A percentile compares a stretch with the other conserved stretches of the same genome.
phyloP scores from a whole-genome alignment of 2,329 filamentous ascomycete species.

The Sporothrix brasiliensis region DNA sequence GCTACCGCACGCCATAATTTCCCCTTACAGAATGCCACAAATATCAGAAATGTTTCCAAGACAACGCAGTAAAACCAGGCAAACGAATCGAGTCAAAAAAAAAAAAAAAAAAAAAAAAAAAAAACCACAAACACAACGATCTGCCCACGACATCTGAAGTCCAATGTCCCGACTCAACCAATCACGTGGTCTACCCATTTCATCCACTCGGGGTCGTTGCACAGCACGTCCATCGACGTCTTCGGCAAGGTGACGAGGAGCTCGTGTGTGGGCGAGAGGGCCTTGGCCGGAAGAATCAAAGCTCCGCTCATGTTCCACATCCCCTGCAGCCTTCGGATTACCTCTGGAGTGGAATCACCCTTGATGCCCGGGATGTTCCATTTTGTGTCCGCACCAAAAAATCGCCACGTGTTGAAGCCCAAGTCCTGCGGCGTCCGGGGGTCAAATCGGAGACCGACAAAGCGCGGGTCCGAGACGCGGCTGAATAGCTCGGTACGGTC shows the following conservation, averaged over 20 bases:
- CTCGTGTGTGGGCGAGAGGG: constrained; percentile 39
- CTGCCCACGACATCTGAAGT: not conserved
- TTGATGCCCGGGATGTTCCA: constrained; percentile 44
- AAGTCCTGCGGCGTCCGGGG: constrained; percentile 47
- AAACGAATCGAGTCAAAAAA: no score
- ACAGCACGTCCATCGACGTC: constrained; percentile 41
- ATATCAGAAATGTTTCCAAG: not conserved
- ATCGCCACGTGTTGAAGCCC: constrained; percentile 52
- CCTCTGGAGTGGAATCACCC: constrained; percentile 37
- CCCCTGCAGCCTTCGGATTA: constrained; percentile 42
- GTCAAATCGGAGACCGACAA: constrained; percentile 48
- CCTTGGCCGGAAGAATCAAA: constrained; percentile 42
- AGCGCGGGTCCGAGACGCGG: constrained; percentile 46
- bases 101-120: not conserved
- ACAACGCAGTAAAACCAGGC: not conserved
- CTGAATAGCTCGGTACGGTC: constrained; percentile 46
- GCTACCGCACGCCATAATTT: not conserved
- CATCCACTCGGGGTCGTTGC: constrained; percentile 39
- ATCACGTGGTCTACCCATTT: constrained; percentile 40
- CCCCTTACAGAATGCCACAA: not conserved
- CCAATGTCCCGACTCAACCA: constrained; percentile 25
- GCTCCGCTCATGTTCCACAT: constrained; percentile 42
- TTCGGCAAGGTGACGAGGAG: constrained; percentile 42
- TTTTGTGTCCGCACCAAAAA: constrained; percentile 48
- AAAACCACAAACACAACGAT: not conserved